Evolutionary conservation across 257 asterid species (phyloP), one percentile per base, ranked within the genome.

Genomic region (Vinca minor): DNA sequence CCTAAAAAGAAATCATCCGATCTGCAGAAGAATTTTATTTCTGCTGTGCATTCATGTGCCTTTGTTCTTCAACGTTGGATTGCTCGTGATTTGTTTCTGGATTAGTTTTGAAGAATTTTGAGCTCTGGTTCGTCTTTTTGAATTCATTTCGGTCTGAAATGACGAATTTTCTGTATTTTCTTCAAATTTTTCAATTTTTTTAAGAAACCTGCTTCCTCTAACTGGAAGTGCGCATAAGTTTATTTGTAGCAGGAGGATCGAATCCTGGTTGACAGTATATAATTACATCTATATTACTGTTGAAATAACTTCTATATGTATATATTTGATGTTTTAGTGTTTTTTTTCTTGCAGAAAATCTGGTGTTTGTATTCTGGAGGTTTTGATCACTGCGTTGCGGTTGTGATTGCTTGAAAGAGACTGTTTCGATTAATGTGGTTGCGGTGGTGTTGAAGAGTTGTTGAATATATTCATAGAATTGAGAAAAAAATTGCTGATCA

Each of bases 401-500:
- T 31, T 56, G 62, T 31, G 23, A 18, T 41, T 31, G 23, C 3
- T n/a, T n/a, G 14, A 20, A 31, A 54, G 36, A 54, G 62, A 31
- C 31, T 56, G 41, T 10, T 56, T 10, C 8, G 7, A 34, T 34
- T 34, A 56, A 31, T 21, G 20, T 8, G 39, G 36, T 29, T 17
- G 28, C 42, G 10, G 41, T 20, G 34, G 23, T 36, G 23, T 8
- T 35, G 72, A 45, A 28, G n/a, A n/a, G n/a, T n/a, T n/a, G n/a
- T 58, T 58, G 59, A 45, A n/a, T n/a, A n/a, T n/a, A n/a, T n/a
- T 67, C 44, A 58, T 58, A 62, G 60, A n/a, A 36, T n/a, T n/a
- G n/a, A n/a, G n/a, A 48, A 17, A 15, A 64, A 23, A 3, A 9
- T 34, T 2, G 3, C 7, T 34, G 38, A 34, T 2, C 38, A 7